A percentile compares a stretch with the other conserved stretches of the same genome.
These are phyloP conservation scores for Magnusiomyces sp. DNA, from an alignment of 1,139 yeast genomes.

Conservation along the genomic window DNA sequence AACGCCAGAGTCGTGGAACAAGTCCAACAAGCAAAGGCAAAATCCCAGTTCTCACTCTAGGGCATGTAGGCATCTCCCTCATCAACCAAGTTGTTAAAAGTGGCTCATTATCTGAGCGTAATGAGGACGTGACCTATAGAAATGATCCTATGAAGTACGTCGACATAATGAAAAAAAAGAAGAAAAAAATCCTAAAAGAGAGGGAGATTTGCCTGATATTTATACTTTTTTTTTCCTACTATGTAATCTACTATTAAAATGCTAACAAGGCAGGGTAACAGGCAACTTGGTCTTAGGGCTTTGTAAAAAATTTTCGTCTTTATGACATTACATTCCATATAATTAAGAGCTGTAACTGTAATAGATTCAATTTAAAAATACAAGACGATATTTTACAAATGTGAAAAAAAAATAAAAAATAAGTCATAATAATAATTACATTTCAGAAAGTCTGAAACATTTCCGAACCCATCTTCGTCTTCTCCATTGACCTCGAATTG, in stretches of 20 bases:
- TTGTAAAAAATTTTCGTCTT: not conserved
- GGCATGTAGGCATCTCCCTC: conserved; percentile 96
- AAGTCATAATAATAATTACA: not conserved
- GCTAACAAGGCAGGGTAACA: not conserved
- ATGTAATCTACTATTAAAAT: not conserved
- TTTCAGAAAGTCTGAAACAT: conserved; percentile 21
- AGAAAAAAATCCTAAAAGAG: conserved; percentile 1
- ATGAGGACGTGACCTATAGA: conserved; percentile 99
- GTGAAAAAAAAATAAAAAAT: not conserved
- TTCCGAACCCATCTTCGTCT: conserved; percentile 33
- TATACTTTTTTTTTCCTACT: not conserved
- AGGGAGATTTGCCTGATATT: not conserved
- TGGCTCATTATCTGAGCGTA: conserved; percentile 84
- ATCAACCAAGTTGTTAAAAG: conserved; percentile 99
- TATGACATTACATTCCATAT: not conserved
- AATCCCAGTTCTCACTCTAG: conserved; percentile 62
- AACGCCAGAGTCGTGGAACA: conserved; percentile 21
- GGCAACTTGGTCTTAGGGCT: not conserved
- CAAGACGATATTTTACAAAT: no score
- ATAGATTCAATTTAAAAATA: not conserved
- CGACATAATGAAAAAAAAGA: conserved; percentile 6
- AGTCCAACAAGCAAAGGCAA: conserved; percentile 20
- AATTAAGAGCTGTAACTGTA: not conserved
- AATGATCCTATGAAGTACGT: conserved; percentile 67
- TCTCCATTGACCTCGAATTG: conserved; percentile 33